Evolutionary conservation across 441 rosid species (phyloP), one percentile per base, ranked within the genome.

Genomic region (Theobroma grandiflorum): DNA sequence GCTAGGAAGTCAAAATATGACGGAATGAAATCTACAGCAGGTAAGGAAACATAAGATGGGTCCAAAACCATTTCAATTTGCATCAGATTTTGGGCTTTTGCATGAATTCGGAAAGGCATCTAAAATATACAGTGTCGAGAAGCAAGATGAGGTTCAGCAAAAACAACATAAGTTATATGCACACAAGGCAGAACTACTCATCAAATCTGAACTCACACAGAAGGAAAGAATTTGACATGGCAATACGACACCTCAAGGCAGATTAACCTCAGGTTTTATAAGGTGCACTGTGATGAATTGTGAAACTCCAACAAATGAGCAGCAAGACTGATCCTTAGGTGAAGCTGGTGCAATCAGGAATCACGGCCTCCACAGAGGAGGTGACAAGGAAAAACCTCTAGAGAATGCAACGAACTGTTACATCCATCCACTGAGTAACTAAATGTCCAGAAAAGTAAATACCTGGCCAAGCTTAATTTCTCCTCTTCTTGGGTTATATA

Each of bases 401-500:
- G 12, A 7, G 26, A 11, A 26, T 6, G 15, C 33, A 5, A 63
- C 6, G 40, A 52, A 52, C 8, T 52, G 57, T 52, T 52, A 53
- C 49, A 45, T 8, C 49, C 10, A 45, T 45, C 49, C 49, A 45
- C 62, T 26, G 42, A 18, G 69, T 45, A 62, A n/a, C 72, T 33
- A 62, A 33, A 26, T 26, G 72, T 74, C 72, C 71, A 75, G 63
- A 77, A 74, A 20, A 74, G 79, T 61, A 74, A 80, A 65, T 90
- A 95, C 98, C 98, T 95, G 98, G 75, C 99, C 98, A 72, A 96
- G 91, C 89, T 96, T 96, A 74, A 92, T 93, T 84, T 96, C 99
- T 79, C 99, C 99, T 85, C 98, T 88, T 89, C 50, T 95, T 63
- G 99, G 99, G 89, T 96, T 96, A 91, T 88, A 96, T 50, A 95